Conservation (phyloP, 2,329 filamentous ascomycete genomes). For the Sclerotinia trifoliorum region DNA sequence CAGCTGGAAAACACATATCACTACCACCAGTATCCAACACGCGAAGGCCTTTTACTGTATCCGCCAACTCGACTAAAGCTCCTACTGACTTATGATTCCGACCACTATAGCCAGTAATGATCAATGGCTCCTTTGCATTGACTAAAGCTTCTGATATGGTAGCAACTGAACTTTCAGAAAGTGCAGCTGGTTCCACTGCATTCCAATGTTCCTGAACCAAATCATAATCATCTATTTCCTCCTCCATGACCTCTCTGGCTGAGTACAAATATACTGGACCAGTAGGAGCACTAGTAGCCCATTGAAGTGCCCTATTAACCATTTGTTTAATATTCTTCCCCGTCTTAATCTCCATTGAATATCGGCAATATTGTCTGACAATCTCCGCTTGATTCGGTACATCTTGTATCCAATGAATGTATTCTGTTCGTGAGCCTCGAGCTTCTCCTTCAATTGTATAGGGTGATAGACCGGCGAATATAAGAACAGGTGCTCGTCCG, state of each 20-base stretch:
- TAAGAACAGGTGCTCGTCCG: conserved; percentile 66
- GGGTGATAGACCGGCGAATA: conserved; percentile 72
- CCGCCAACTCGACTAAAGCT: conserved; percentile 64
- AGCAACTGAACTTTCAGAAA: conserved; percentile 54
- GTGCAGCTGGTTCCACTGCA: conserved; percentile 56
- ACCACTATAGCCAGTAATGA: conserved; percentile 71
- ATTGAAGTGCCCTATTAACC: conserved; percentile 69
- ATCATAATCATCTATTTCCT: conserved; percentile 61
- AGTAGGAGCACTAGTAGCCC: conserved; percentile 65
- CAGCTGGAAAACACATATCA: conserved; percentile 77
- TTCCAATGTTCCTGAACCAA: conserved; percentile 60
- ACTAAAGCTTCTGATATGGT: conserved; percentile 60
- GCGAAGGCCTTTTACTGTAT: conserved; percentile 65
- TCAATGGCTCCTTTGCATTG: conserved; percentile 61
- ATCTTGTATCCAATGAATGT: conserved; percentile 79
- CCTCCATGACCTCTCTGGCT: conserved; percentile 69
- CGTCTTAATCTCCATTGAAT: conserved; percentile 67
- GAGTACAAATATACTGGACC: conserved; percentile 68
- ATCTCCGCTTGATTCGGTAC: conserved; percentile 74
- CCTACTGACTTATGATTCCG: conserved; percentile 62
- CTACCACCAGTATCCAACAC: conserved; percentile 75
- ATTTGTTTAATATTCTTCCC: conserved; percentile 75
- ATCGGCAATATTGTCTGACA: conserved; percentile 70
- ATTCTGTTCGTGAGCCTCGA: conserved; percentile 68
- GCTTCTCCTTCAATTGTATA: conserved; percentile 72